Conservation (phyloP, 2,329 filamentous ascomycete genomes). For the Trichophyton mentagrophytes region DNA sequence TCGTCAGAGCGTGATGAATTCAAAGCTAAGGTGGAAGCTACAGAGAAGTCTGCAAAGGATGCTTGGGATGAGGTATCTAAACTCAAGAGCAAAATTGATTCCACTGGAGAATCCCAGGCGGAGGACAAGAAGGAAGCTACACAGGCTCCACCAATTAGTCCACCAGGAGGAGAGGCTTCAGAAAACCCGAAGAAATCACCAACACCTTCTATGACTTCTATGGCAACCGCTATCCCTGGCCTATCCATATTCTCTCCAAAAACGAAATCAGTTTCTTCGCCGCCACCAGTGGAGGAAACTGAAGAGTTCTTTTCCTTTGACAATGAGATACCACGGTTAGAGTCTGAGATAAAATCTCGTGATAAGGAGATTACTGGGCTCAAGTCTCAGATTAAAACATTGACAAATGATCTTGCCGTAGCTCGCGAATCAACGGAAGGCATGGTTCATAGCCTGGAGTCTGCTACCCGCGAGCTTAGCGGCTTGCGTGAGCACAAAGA, state of each 20-base stretch:
- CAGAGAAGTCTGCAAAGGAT: slow-evolving; percentile 49
- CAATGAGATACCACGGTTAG: slow-evolving; percentile 69
- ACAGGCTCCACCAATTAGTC: slow-evolving; percentile 26
- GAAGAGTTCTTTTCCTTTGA: slow-evolving; percentile 92
- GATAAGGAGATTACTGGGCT: slow-evolving; percentile 58
- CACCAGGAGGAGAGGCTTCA: slow-evolving; percentile 23
- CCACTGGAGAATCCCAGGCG: slow-evolving; percentile 22
- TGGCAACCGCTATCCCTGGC: slow-evolving; percentile 21
- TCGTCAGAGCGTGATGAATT: slow-evolving; percentile 67
- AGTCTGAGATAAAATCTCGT: slow-evolving; percentile 58
- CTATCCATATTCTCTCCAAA: slow-evolving; percentile 30
- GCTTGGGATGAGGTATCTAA: slow-evolving; percentile 52
- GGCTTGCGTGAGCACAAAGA: slow-evolving; percentile 42
- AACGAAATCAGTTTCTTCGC: slow-evolving; percentile 21
- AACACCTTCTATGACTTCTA: slow-evolving; percentile 21
- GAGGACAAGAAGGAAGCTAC: slow-evolving; percentile 24
- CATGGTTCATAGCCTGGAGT: slow-evolving; percentile 55
- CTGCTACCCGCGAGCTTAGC: slow-evolving; percentile 51
- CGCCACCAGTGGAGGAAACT: slow-evolving; percentile 20
- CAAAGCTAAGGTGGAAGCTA: slow-evolving; percentile 62
- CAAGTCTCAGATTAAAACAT: slow-evolving; percentile 51
- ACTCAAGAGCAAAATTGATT: slow-evolving; percentile 31
- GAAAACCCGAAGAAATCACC: slow-evolving; percentile 20
- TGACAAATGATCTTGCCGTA: slow-evolving; percentile 58
- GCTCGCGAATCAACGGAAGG: slow-evolving; percentile 57